Base-by-base conservation (phyloP, 2,329 filamentous ascomycete genomes). In the Alternaria triticimaculans region DNA sequence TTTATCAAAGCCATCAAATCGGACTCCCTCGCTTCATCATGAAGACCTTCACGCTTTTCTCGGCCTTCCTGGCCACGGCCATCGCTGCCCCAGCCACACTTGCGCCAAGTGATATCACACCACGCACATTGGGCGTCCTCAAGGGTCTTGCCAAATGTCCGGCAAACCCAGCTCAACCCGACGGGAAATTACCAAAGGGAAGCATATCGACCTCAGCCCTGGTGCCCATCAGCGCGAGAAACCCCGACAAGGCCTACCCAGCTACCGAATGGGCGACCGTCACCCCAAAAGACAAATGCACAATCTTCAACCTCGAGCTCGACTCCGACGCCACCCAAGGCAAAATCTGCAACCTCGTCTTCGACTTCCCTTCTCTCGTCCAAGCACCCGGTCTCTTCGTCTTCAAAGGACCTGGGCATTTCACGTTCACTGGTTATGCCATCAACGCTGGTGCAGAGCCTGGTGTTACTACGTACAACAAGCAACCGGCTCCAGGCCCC, bases 51-150 rank as follows among this genome's bases (percentile, higher is more conserved):
- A 33, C 78, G 62, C 65, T 80, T 63, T 64, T 81, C 56, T 62
- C 73, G 21, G 57, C 73, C 67, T 72, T 82, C 64, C 65, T 82
- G 56, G 74, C 82, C 57, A 68, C 78, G 53, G 70, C 81, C 66
- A 69, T 81, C 30, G 69, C 78, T 49, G 69, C 76, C 49, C 73
- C 82, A 67, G 70, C 59, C n/a, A 61, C 64, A 30, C 53, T 60
- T 78, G 73, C 67, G 69, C 72, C 77, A 30, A 58, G 28, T 12
- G 21, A 48, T 20, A 58, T 49, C 55, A 33, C 55, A 58, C 26
- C 55, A 48, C 26, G 20, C 14, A 44, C 58, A 8, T 23, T 69
- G 70, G 37, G 63, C 74, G 58, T 44, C 64, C n/a, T 65, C 76
- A 18, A 53, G n/a, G 18, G 21, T 50, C 23, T 48, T 23, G 56